Conservation (phyloP, 1,139 yeast species). For the Candida sanyaensis region DNA sequence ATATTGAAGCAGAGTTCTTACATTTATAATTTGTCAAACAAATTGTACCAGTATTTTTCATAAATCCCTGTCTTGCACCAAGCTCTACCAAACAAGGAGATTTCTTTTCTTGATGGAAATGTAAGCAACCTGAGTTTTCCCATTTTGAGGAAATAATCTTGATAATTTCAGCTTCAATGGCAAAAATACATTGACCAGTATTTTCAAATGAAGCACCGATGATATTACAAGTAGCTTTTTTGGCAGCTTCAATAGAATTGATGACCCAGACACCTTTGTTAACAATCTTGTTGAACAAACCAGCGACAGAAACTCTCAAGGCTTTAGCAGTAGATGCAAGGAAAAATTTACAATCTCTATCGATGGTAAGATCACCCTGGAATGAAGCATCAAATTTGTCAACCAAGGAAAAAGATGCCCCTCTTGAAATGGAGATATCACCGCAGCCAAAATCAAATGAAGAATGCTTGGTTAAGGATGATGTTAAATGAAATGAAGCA, state of each 20-base stretch:
- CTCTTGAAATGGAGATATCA: slow-evolving; percentile 4
- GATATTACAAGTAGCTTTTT: slow-evolving; percentile 2
- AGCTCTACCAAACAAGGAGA: no score
- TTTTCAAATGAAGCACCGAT: slow-evolving; percentile 3
- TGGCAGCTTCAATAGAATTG: not conserved
- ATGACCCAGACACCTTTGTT: slow-evolving; percentile 4
- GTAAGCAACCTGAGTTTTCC: slow-evolving; percentile 2
- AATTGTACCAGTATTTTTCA: slow-evolving; percentile 2
- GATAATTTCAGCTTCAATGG: not conserved
- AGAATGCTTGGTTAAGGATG: slow-evolving; percentile 4
- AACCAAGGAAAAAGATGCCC: slow-evolving; percentile 5
- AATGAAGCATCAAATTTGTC: slow-evolving; percentile 2
- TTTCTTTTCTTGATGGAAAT: slow-evolving; percentile 4
- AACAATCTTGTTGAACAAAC: slow-evolving; percentile 2
- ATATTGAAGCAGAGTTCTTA: not conserved
- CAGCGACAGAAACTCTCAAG: slow-evolving; percentile 2
- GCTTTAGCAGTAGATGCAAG: slow-evolving; percentile 5
- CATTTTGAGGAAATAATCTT: not conserved
- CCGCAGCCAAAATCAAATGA: slow-evolving; percentile 5
- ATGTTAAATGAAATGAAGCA: slow-evolving; percentile 2
- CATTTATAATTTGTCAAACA: slow-evolving; percentile 2
- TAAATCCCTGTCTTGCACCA: not conserved
- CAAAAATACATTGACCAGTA: slow-evolving; percentile 4
- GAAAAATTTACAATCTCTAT: slow-evolving; percentile 3
- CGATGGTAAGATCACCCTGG: slow-evolving; percentile 4